Conservation (phyloP, 2,329 filamentous ascomycete species). For the Penicillium aurantiogriseum region DNA sequence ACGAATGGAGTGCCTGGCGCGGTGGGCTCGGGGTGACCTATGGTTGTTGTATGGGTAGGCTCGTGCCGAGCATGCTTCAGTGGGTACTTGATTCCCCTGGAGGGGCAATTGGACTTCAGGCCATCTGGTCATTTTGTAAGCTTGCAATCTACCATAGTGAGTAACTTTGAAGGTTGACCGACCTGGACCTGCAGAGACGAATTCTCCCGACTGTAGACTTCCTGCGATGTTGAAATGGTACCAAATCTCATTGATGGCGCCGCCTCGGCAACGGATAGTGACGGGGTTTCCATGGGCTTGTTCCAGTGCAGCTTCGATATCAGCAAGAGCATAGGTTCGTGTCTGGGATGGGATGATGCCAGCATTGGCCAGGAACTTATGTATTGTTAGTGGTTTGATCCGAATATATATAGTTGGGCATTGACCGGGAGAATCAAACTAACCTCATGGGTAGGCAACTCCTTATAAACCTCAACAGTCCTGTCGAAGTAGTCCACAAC, state of each 20-base stretch:
- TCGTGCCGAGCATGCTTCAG: conserved; percentile 52
- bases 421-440: conserved; percentile 8
- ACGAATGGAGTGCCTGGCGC: conserved; percentile 46
- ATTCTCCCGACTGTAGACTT: conserved; percentile 37
- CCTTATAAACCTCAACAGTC: conserved; percentile 64
- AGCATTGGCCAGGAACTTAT: conserved; percentile 57
- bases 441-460: conserved; percentile 62
- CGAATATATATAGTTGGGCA: background rate
- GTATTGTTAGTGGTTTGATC: conserved; percentile 6
- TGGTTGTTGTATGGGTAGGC: conserved; percentile 39
- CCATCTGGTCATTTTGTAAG: conserved; percentile 44
- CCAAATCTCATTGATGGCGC: conserved; percentile 56
- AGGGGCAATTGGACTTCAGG: conserved; percentile 62
- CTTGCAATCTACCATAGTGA: background rate
- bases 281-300: conserved; percentile 54
- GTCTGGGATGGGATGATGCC: conserved; percentile 56
- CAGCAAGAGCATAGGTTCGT: conserved; percentile 58
- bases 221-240: conserved; percentile 64
- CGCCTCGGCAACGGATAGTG: conserved; percentile 56
- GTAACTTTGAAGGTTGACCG: conserved; percentile 5
- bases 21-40: conserved; percentile 30
- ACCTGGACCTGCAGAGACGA: conserved; percentile 38
- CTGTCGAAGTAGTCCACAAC: conserved; percentile 68
- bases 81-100: conserved; percentile 61
- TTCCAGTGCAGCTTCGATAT: conserved; percentile 60